Conservation (phyloP, 768 basidiomycete species). For the Rhizopogon sp. region DNA sequence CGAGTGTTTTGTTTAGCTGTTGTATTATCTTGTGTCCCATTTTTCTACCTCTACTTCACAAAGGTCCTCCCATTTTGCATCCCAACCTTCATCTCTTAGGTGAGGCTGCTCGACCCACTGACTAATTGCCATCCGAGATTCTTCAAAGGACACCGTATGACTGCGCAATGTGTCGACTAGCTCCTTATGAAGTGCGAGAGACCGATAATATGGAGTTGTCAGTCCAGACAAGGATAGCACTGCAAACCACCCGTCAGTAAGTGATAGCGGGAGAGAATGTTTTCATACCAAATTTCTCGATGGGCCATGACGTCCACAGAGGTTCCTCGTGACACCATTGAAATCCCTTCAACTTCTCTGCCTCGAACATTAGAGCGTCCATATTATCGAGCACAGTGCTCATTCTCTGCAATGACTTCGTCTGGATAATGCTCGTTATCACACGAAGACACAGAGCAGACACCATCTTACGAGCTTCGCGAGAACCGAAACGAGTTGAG, state of each 20-base stretch:
- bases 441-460: neutral
- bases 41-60: slow-evolving; percentile 73
- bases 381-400: slow-evolving; percentile 56
- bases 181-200: slow-evolving; percentile 50
- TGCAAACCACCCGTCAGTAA: slow-evolving; percentile 18
- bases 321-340: slow-evolving; percentile 68
- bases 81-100: slow-evolving; percentile 67
- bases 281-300: slow-evolving; percentile 66
- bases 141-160: slow-evolving; percentile 68
- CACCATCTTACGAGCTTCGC: slow-evolving; percentile 55
- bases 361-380: slow-evolving; percentile 62
- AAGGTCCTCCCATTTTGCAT: slow-evolving; percentile 70
- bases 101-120: slow-evolving; percentile 68
- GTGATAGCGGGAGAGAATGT: neutral
- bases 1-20: slow-evolving; percentile 10
- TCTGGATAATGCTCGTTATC: slow-evolving; percentile 32
- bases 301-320: slow-evolving; percentile 78
- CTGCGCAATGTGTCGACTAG: slow-evolving; percentile 54
- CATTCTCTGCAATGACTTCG: slow-evolving; percentile 69
- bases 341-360: slow-evolving; percentile 66
- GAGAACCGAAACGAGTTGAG: slow-evolving; percentile 52
- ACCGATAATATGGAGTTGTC: slow-evolving; percentile 62
- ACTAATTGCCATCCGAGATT: slow-evolving; percentile 54
- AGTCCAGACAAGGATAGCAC: slow-evolving; percentile 53
- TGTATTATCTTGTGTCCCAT: slow-evolving; percentile 42